phyloP scores from a whole-genome alignment of 78 protist genomes.

The Isochrysis galbana region DNA sequence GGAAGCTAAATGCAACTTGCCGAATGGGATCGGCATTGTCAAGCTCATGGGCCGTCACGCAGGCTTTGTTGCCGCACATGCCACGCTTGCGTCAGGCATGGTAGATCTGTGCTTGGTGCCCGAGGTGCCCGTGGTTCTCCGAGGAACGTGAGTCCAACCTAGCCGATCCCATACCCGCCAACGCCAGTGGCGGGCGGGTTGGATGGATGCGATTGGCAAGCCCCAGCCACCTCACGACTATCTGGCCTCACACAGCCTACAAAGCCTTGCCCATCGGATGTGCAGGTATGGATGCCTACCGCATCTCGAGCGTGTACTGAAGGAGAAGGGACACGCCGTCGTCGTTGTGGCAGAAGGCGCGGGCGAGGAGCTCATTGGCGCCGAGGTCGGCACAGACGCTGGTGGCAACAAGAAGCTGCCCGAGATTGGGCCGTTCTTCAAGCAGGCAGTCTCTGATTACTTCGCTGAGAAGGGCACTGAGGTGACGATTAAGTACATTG shows the following conservation, averaged over 20 bases:
- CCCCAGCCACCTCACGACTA: no score
- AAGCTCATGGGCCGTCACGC: slow-evolving; percentile 75
- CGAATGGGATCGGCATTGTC: slow-evolving; percentile 49
- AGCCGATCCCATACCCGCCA: background rate
- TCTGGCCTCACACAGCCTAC: no score
- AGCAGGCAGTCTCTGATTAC: background rate
- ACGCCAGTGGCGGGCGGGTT: no score
- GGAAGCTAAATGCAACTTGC: background rate
- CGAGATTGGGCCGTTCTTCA: slow-evolving; percentile 42
- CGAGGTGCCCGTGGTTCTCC: slow-evolving; percentile 35
- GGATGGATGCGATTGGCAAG: no score
- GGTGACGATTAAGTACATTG: no score
- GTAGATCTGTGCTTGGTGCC: slow-evolving; percentile 64
- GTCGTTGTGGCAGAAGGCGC: slow-evolving; percentile 77
- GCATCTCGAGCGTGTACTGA: no score
- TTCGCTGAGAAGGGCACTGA: background rate
- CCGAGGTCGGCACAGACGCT: slow-evolving; percentile 14
- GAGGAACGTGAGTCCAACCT: background rate
- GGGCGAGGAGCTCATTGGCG: slow-evolving; percentile 24
- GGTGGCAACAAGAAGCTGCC: slow-evolving; percentile 34
- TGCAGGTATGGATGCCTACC: no score
- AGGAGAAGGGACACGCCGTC: slow-evolving; percentile 27
- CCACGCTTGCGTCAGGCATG: slow-evolving; percentile 49
- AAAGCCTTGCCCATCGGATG: no score
- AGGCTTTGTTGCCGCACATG: slow-evolving; percentile 69